Conservation (phyloP, 495 filamentous ascomycete genomes). For the Penicillium daleae region DNA sequence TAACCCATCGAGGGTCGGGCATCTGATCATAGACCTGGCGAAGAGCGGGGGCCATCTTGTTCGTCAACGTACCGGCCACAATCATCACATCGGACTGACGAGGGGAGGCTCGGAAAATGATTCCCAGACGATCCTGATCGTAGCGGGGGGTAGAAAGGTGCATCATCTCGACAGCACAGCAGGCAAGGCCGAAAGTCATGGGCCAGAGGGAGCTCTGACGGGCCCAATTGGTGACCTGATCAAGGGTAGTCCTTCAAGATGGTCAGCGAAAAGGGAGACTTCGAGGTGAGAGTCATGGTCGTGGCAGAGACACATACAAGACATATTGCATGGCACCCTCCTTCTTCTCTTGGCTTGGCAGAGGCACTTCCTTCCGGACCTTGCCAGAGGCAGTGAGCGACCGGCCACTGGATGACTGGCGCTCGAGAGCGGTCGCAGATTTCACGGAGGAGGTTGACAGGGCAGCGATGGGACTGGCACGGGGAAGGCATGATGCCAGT, state of each 20-base stretch:
- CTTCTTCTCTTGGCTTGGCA: slow-evolving; percentile 89
- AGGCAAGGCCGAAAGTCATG: slow-evolving; percentile 97
- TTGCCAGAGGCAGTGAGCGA: slow-evolving; percentile 54
- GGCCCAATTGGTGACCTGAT: slow-evolving; percentile 92
- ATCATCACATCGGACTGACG: slow-evolving; percentile 98
- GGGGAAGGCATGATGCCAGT: slow-evolving; percentile 27
- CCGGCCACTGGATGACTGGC: slow-evolving; percentile 45
- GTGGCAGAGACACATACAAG: slow-evolving; percentile 64
- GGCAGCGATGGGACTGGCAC: slow-evolving; percentile 36
- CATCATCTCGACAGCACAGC: slow-evolving; percentile 99
- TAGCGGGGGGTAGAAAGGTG: slow-evolving; percentile 94
- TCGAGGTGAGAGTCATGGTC: background rate
- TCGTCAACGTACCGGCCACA: slow-evolving; percentile 92
- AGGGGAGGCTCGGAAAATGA: slow-evolving; percentile 95
- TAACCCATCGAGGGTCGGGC: slow-evolving; percentile 95
- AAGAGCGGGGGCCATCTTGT: slow-evolving; percentile 97
- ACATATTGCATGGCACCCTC: slow-evolving; percentile 97
- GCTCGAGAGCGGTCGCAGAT: slow-evolving; percentile 48
- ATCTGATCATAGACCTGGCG: slow-evolving; percentile 98
- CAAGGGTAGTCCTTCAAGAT: slow-evolving; percentile 75
- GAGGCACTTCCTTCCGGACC: slow-evolving; percentile 73
- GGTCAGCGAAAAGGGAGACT: slow-evolving; percentile 15
- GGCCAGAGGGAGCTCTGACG: slow-evolving; percentile 94
- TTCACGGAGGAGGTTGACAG: slow-evolving; percentile 49
- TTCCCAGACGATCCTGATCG: slow-evolving; percentile 93